phyloP scores from a whole-genome alignment of 202 grass and related monocot species.

The Carex arenaria region DNA sequence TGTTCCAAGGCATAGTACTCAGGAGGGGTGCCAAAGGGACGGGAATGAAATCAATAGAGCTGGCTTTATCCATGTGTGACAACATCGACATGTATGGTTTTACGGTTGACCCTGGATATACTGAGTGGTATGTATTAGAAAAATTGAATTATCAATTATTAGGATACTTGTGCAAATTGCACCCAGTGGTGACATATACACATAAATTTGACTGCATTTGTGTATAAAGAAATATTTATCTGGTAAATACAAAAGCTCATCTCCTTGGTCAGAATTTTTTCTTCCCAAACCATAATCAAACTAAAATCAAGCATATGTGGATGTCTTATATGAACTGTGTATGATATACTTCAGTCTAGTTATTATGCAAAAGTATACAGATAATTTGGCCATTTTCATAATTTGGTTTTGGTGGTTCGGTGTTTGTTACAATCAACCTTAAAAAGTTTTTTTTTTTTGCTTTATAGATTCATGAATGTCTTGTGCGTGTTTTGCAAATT shows the following conservation, averaged over 20 bases:
- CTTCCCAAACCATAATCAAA: background rate
- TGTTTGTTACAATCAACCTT: background rate
- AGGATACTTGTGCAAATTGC: background rate
- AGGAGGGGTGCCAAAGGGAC: constrained; percentile 98
- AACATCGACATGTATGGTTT: constrained; percentile 84
- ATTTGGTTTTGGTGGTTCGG: background rate
- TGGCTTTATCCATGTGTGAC: constrained; percentile 97
- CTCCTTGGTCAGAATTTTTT: background rate
- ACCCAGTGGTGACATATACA: background rate
- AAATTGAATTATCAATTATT: constrained; percentile 11
- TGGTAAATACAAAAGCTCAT: background rate
- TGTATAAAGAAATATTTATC: background rate
- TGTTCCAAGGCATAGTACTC: constrained; percentile 97
- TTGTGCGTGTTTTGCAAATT: background rate
- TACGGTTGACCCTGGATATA: constrained; percentile 94
- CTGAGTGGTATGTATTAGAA: constrained; percentile 68
- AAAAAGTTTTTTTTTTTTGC: background rate
- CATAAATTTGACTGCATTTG: background rate
- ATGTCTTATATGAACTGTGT: background rate
- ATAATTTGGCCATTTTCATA: background rate
- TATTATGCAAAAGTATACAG: background rate
- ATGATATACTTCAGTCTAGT: background rate
- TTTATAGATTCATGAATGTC: background rate
- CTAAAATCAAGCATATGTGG: background rate
- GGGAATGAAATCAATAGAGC: constrained; percentile 94